Conservation (phyloP, 495 filamentous ascomycete genomes). For the Aspergillus carlsbadensis region DNA sequence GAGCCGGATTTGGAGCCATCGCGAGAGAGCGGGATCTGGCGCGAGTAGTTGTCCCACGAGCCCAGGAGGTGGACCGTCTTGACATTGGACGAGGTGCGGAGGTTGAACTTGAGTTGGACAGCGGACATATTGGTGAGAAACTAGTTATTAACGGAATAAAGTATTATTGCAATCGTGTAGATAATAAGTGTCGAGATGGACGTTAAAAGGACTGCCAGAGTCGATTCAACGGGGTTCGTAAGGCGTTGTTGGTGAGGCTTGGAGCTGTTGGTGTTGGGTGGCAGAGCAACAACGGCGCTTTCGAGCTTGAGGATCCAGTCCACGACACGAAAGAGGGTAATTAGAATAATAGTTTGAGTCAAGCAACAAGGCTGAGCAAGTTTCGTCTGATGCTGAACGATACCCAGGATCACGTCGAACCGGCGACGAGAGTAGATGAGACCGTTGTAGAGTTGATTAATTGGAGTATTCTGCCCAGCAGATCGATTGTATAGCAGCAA, state of each 20-base stretch:
- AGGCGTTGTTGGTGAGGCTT: conserved; percentile 9
- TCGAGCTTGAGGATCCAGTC: conserved; percentile 26
- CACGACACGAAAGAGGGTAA: conserved; percentile 19
- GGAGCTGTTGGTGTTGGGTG: conserved; percentile 18
- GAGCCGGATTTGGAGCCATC: conserved; percentile 80
- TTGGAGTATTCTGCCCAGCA: conserved; percentile 35
- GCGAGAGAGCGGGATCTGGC: conserved; percentile 88
- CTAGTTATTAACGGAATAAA: conserved; percentile 31
- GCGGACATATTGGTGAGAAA: conserved; percentile 71
- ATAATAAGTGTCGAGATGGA: conserved; percentile 18
- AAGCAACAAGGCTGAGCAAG: conserved; percentile 26
- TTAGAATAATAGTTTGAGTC: conserved; percentile 19
- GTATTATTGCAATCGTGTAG: conserved; percentile 34
- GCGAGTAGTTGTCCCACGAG: conserved; percentile 96
- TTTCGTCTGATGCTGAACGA: conserved; percentile 37
- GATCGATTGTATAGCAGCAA: conserved; percentile 17
- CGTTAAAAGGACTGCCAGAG: conserved; percentile 27
- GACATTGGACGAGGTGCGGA: conserved; percentile 93
- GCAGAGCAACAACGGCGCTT: conserved; percentile 15
- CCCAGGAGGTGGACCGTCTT: conserved; percentile 97
- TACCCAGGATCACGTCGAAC: conserved; percentile 43
- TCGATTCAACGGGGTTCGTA: conserved; percentile 13
- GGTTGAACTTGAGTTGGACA: conserved; percentile 82
- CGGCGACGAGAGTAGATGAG: conserved; percentile 43
- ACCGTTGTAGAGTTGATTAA: conserved; percentile 30